These are phyloP conservation scores for Botryosphaeria dothidea DNA, from an alignment of 2,329 filamentous ascomycete genomes.

Conservation along the genomic window DNA sequence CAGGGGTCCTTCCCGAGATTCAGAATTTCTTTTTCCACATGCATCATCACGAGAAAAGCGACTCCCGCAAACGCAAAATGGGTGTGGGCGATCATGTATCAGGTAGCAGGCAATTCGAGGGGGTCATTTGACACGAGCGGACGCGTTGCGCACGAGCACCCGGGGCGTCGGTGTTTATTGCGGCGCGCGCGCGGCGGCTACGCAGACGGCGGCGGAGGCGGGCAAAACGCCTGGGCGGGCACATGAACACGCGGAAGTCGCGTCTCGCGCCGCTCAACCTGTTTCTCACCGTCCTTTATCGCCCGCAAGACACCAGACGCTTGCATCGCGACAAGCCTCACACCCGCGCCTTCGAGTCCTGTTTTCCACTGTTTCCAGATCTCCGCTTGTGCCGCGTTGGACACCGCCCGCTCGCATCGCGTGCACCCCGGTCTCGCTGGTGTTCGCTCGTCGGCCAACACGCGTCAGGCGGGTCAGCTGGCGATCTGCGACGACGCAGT, in stretches of 20 bases:
- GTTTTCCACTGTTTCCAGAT: background rate
- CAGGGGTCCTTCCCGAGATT: slow-evolving; percentile 9
- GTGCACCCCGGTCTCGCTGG: background rate
- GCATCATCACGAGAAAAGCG: background rate
- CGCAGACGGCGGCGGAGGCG: background rate
- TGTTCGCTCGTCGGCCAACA: background rate
- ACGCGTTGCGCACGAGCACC: slow-evolving; percentile 1
- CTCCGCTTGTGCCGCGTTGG: background rate
- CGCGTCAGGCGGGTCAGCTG: slow-evolving; percentile 15
- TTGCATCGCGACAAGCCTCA: slow-evolving; percentile 7
- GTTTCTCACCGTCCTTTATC: slow-evolving; percentile 11
- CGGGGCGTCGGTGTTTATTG: slow-evolving; percentile 1
- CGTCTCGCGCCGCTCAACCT: slow-evolving; percentile 5
- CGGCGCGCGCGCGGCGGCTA: slow-evolving; percentile 10
- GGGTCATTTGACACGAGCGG: background rate
- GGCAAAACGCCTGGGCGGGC: background rate
- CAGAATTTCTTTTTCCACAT: slow-evolving; percentile 10
- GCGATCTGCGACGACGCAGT: slow-evolving; percentile 3
- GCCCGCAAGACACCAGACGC: background rate
- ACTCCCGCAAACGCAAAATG: background rate
- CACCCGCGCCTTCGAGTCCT: background rate
- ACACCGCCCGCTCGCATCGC: slow-evolving; percentile 5
- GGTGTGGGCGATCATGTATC: background rate
- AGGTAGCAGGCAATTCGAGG: slow-evolving; percentile 1
- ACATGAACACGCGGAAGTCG: slow-evolving; percentile 8